Evolutionary conservation across 2,329 filamentous ascomycete species (phyloP).

Genomic region (Paecilomyces dactylethromorphus): DNA sequence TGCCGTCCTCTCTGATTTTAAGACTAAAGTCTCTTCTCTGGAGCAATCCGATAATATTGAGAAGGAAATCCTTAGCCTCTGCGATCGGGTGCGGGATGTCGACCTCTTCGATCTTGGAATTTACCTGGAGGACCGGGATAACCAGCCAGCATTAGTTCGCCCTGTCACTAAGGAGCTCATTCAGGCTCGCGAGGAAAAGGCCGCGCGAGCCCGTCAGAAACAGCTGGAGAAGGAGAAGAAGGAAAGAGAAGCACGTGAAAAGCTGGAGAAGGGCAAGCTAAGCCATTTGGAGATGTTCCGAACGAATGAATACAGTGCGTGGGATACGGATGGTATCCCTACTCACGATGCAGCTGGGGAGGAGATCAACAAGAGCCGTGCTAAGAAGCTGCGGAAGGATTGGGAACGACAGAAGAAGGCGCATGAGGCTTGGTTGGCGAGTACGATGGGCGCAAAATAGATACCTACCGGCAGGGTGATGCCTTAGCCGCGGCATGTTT

Average conservation of each 20-base stretch:
- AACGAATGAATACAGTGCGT: slow-evolving; percentile 60
- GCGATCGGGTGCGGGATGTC: slow-evolving; percentile 72
- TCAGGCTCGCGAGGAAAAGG: slow-evolving; percentile 49
- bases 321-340: slow-evolving; percentile 78
- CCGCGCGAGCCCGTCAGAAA: slow-evolving; percentile 36
- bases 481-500: neutral
- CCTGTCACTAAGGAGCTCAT: slow-evolving; percentile 56
- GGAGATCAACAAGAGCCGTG: slow-evolving; percentile 70
- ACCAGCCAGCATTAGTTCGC: slow-evolving; percentile 65
- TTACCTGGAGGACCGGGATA: slow-evolving; percentile 76
- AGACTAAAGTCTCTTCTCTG: slow-evolving; percentile 31
- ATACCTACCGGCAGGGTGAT: neutral
- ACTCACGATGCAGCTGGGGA: slow-evolving; percentile 69
- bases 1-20: slow-evolving; percentile 39
- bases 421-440: slow-evolving; percentile 57
- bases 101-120: slow-evolving; percentile 77
- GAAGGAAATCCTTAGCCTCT: slow-evolving; percentile 68
- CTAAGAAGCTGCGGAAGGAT: slow-evolving; percentile 80
- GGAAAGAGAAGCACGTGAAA: slow-evolving; percentile 47
- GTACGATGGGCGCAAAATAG: neutral
- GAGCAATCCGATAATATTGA: slow-evolving; percentile 48
- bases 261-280: slow-evolving; percentile 51
- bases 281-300: slow-evolving; percentile 54
- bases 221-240: slow-evolving; percentile 55
- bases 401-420: slow-evolving; percentile 87